Evolutionary conservation across 106 monocot genomes (phyloP), one percentile per base, ranked within the genome.

Genomic region (Gastrodia elata): DNA sequence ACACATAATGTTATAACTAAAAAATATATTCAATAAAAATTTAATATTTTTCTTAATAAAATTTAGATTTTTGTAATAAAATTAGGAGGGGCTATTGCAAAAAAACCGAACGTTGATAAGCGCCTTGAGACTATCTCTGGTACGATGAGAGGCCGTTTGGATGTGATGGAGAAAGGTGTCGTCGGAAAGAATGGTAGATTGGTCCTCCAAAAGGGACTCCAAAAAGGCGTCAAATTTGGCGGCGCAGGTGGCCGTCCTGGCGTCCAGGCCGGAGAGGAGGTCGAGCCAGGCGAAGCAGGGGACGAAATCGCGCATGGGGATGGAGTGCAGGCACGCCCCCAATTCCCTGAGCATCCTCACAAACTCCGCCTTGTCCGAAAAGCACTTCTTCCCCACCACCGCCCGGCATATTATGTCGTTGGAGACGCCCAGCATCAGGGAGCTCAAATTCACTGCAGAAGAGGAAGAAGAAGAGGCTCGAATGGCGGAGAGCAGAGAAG

Each of bases 261-360:
- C 39, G 14, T 86, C 70, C 38, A 86, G 68, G 8, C 86, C 86
- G 9, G 39, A 83, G 41, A 83, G 5, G 52, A 14, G 6, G 39
- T 83, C 87, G 3, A 83, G 6, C 83, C 80, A 83, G 1, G 68
- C 38, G 5, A 87, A 46, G 56, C 71, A 73, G 1, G 87, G 83
- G 35, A 80, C 52, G 74, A 75, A 75, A 8, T 87, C 87, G 20
- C 43, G 30, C 24, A 81, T 0, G 3, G 75, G 68, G 36, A 80
- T 70, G 20, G 75, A 5, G 15, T 80, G 77, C 41, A 86, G 32
- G 74, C 77, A 38, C 2, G 0, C 2, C 25, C 18, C 1, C 22
- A 78, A 64, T 77, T 83, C 86, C 16, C 2, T 2, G 0, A 87
- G 4, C 65, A 77, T 57, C 52, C 56, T 37, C 2, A 5, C 20